Percentiles rank a stretch among this genome's conserved stretches.
phyloP scores from a whole-genome alignment of 2,329 filamentous ascomycete species.

The Fusarium heterosporum region DNA sequence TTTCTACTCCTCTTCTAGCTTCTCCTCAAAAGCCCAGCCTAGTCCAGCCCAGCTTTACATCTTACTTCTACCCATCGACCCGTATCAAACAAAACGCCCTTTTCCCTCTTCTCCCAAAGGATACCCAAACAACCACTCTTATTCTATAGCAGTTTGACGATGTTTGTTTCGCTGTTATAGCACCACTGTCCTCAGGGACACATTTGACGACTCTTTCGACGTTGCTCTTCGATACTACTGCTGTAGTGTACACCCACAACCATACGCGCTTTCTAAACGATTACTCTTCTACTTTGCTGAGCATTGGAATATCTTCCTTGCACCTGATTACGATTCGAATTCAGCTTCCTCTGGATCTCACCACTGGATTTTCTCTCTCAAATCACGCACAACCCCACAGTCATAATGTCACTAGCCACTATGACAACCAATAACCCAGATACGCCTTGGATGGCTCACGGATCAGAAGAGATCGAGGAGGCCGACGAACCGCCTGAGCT shows the following conservation, averaged over 20 bases:
- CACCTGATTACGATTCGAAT: constrained; percentile 14
- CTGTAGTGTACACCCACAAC: constrained; percentile 38
- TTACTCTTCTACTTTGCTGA: not conserved
- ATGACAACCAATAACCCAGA: constrained; percentile 48
- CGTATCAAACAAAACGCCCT: constrained; percentile 29
- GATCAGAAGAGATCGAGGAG: constrained; percentile 76
- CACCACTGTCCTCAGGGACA: constrained; percentile 55
- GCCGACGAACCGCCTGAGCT: constrained; percentile 89
- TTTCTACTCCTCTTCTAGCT: constrained; percentile 41
- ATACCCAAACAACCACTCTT: constrained; percentile 25
- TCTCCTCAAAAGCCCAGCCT: constrained; percentile 45
- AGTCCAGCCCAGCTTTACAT: constrained; percentile 44
- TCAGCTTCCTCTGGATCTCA: constrained; percentile 18
- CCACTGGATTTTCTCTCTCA: constrained; percentile 28
- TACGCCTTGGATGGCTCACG: constrained; percentile 51
- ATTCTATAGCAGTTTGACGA: constrained; percentile 46
- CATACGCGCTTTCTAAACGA: constrained; percentile 4
- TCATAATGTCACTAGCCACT: constrained; percentile 52
- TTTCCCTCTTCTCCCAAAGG: constrained; percentile 19
- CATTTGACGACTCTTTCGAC: constrained; percentile 33
- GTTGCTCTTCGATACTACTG: constrained; percentile 23
- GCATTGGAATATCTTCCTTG: constrained; percentile 7
- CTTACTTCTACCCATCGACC: constrained; percentile 38
- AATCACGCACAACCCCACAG: constrained; percentile 33
- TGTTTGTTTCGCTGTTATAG: constrained; percentile 53